Base-by-base conservation (phyloP, 2,329 filamentous ascomycete genomes). In the Clonostachys byssicola region DNA sequence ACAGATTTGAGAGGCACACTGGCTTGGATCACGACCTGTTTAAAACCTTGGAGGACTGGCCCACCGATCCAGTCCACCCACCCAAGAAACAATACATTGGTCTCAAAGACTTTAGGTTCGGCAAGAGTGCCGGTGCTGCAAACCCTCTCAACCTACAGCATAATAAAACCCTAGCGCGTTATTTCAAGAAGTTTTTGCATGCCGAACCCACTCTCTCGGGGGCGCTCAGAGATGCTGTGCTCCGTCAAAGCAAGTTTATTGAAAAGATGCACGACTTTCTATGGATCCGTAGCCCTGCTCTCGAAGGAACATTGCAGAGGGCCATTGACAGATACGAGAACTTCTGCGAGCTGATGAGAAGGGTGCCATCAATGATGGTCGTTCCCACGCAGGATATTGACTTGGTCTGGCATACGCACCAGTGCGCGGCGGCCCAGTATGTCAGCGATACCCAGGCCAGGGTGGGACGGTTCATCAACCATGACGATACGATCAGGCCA, bases 371-470 rank as follows among this genome's bases (percentile, higher is more conserved):
- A 6, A 57, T 20, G 12, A 62, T 60, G 13, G 48, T 67, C 4
- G 68, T 72, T 3, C 70, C 70, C 0, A 70, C 68, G 0, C 51
- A 69, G 5, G 68, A 72, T 48, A 64, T 73, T 16, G 69, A 73
- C 48, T 54, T 73, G 1, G 62, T 61, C 1, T 73, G 70, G 70
- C 67, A 72, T 43, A 73, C 70, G 1, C 67, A 73, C 43, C 69
- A 71, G 45, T 63, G 62, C 44, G 60, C 60, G 1, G 55, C 63
- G 0, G 49, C 20, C 2, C n/a, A 47, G 2, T 71, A 72, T 47
- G 48, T 47, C 1, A 36, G 47, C 16, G 51, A 46, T 1, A 54
- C 53, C 40, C 52, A 54, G 38, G 40, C 45, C 0, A 12, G 52
- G 3, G 44, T 50, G 0, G 60, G 61, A 0, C 49, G 51, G 4